Percentiles rank a stretch among this genome's conserved stretches.
Conservation (phyloP, 129 eudicot species). For the Calendula officinalis region DNA sequence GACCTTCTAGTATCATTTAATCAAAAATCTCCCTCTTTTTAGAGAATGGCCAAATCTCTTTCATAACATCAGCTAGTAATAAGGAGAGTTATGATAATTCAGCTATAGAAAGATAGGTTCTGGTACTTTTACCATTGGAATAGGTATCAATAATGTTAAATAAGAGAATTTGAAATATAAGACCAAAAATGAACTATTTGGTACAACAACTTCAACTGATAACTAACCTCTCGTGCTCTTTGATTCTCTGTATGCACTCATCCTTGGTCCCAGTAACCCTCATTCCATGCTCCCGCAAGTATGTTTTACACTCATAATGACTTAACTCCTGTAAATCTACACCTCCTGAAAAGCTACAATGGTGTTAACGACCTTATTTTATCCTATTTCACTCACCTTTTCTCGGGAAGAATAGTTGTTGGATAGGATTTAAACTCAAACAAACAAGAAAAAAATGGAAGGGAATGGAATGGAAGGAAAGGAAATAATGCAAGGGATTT, state of each 20-base stretch:
- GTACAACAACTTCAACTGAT: conserved; percentile 7
- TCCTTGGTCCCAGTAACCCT: conserved; percentile 71
- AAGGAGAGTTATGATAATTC: background rate
- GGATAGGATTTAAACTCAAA: conserved; percentile 14
- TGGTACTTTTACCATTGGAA: background rate
- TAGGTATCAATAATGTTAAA: background rate
- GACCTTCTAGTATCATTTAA: background rate
- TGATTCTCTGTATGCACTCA: conserved; percentile 64
- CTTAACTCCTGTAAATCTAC: conserved; percentile 42
- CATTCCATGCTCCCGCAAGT: conserved; percentile 57
- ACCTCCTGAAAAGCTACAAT: conserved; percentile 45
- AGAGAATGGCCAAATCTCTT: background rate
- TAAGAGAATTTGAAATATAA: background rate
- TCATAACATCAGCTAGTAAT: background rate
- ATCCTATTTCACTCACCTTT: conserved; percentile 3
- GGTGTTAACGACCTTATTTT: conserved; percentile 5
- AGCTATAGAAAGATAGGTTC: conserved; percentile 1
- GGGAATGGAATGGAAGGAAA: background rate
- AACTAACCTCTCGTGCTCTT: conserved; percentile 75
- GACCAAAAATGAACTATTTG: background rate
- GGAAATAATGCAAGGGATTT: conserved; percentile 14
- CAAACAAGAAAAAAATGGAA: conserved; percentile 1
- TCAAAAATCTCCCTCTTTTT: background rate
- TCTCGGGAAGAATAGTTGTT: background rate
- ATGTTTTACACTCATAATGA: conserved; percentile 53